Conservation (phyloP, 116 monocot species). For the Trichopus zeylanicus region DNA sequence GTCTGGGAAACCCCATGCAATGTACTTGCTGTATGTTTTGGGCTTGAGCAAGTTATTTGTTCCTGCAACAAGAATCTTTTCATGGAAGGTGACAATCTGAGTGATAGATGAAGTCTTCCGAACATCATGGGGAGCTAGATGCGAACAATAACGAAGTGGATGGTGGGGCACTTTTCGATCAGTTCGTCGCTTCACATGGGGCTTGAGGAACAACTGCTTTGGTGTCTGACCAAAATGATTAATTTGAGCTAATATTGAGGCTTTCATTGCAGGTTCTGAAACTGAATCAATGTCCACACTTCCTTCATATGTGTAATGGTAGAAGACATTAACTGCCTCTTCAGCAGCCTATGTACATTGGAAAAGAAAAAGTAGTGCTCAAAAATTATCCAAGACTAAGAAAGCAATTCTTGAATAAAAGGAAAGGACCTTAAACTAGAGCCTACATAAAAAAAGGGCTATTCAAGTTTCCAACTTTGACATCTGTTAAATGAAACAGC, state of each 20-base stretch:
- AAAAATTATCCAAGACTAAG: background rate
- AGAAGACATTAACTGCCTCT: conserved; percentile 96
- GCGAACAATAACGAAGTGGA: conserved; percentile 62
- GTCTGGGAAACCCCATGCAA: conserved; percentile 98
- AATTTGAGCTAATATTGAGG: conserved; percentile 96
- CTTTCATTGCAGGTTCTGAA: conserved; percentile 93
- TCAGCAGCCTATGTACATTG: conserved; percentile 81
- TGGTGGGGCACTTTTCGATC: conserved; percentile 59
- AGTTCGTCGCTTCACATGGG: conserved; percentile 66
- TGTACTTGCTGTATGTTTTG: conserved; percentile 62
- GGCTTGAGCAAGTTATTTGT: conserved; percentile 76
- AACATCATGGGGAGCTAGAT: conserved; percentile 53
- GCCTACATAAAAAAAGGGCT: too few relatives aligned
- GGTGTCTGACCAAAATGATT: conserved; percentile 99
- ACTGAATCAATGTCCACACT: conserved; percentile 96
- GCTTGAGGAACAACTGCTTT: conserved; percentile 87
- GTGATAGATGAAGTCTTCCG: conserved; percentile 51
- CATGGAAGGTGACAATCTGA: conserved; percentile 73
- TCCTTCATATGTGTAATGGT: conserved; percentile 99
- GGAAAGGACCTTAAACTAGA: too few relatives aligned
- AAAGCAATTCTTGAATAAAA: background rate
- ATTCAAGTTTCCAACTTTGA: too few relatives aligned
- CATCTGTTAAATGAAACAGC: too few relatives aligned
- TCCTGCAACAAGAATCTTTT: conserved; percentile 65
- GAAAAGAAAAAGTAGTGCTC: conserved; percentile 1